Evolutionary conservation across 768 basidiomycete genomes (phyloP).

Genomic region (Russula virescens): DNA sequence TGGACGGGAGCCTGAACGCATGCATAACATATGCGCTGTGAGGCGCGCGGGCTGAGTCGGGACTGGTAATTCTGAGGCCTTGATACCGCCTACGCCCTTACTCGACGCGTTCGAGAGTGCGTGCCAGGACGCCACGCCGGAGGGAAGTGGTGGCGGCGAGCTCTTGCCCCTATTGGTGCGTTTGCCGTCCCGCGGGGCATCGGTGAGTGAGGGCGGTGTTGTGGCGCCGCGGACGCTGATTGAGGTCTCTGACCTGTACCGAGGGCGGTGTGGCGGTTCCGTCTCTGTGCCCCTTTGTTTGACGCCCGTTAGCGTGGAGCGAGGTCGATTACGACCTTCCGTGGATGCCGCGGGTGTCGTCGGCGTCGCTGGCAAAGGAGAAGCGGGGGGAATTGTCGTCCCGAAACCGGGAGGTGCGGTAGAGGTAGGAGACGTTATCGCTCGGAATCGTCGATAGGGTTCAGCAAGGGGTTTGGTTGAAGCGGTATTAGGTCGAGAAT

Average conservation of each 20-base stretch:
- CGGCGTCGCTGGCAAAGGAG: not conserved
- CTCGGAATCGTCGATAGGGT: not conserved
- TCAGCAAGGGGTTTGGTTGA: not conserved
- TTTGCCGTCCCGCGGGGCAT: not conserved
- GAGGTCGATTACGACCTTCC: too few species aligned
- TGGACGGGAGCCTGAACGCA: slow-evolving; percentile 13
- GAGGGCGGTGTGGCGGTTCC: not conserved
- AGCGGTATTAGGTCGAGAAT: not conserved
- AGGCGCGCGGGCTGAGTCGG: not conserved
- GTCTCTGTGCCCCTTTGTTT: not conserved
- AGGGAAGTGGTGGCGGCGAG: not conserved
- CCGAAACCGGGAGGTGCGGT: not conserved
- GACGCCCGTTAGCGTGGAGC: not conserved
- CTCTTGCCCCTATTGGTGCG: not conserved
- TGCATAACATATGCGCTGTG: not conserved
- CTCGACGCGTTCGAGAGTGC: not conserved
- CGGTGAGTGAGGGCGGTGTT: not conserved
- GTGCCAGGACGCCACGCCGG: not conserved
- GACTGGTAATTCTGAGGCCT: not conserved
- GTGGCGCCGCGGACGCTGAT: too few species aligned
- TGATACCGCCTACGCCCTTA: not conserved
- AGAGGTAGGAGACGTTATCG: not conserved
- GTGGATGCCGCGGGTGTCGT: not conserved
- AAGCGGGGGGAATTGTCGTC: not conserved
- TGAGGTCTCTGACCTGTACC: not conserved